Evolutionary conservation across 2,329 filamentous ascomycete genomes (phyloP).

Genomic region (Aspergillus ustus): DNA sequence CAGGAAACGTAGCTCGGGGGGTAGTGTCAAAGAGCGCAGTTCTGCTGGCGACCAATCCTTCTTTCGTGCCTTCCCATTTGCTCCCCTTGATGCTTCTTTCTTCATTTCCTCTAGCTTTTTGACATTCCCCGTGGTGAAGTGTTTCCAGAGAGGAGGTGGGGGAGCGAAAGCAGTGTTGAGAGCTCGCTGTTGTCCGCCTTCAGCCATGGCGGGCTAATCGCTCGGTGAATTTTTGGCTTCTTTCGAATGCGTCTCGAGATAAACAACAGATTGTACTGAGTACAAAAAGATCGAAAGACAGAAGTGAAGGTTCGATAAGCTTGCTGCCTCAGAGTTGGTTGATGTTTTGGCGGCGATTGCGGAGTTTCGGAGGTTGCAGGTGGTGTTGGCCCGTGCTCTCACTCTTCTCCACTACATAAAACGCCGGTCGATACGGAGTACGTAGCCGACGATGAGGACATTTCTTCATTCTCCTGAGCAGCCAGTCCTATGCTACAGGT

Average conservation of each 20-base stretch:
- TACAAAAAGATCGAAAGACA: no score
- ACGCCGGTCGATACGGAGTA: not conserved
- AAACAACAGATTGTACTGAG: no score
- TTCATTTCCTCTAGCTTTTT: slow-evolving; percentile 60
- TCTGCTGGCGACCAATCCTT: slow-evolving; percentile 41
- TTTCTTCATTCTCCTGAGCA: not conserved
- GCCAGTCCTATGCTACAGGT: slow-evolving; percentile 2
- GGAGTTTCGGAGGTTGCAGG: slow-evolving; percentile 22
- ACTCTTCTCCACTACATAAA: slow-evolving; percentile 11
- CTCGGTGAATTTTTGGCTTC: not conserved
- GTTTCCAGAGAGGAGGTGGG: slow-evolving; percentile 86
- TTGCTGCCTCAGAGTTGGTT: not conserved
- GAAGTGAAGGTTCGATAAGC: not conserved
- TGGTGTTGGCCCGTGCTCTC: slow-evolving; percentile 26
- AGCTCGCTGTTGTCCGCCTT: slow-evolving; percentile 53
- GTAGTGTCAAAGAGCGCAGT: slow-evolving; percentile 55
- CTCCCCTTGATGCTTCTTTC: slow-evolving; percentile 38
- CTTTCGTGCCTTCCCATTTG: slow-evolving; percentile 34
- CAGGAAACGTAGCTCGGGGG: slow-evolving; percentile 74
- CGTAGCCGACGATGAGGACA: not conserved
- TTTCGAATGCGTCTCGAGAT: not conserved
- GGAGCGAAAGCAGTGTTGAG: slow-evolving; percentile 74
- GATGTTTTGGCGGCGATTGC: slow-evolving; percentile 15
- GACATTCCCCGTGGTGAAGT: slow-evolving; percentile 79
- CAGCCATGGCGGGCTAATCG: slow-evolving; percentile 60